Percentiles rank a stretch among this genome's conserved stretches.
Conservation (phyloP, 495 filamentous ascomycete species). For the Daldinia bambusicola region DNA sequence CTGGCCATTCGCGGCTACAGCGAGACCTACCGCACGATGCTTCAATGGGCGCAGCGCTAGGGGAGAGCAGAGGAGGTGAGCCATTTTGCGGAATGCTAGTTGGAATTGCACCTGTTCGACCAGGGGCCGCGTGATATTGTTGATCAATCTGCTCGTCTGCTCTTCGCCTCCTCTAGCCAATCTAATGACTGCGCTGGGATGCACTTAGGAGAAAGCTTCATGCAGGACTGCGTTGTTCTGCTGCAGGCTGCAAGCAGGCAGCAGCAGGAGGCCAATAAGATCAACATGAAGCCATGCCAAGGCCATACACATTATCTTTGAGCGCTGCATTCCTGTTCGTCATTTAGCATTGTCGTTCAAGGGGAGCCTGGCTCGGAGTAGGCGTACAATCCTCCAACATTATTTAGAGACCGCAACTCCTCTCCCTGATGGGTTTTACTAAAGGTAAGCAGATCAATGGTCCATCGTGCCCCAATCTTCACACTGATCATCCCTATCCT, state of each 20-base stretch:
- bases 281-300: conserved; percentile 12
- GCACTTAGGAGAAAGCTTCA: conserved; percentile 17
- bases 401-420: conserved; percentile 16
- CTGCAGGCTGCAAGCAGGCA: conserved; percentile 29
- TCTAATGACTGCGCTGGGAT: conserved; percentile 5
- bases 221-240: conserved; percentile 40
- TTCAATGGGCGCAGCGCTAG: neutral
- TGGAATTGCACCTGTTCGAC: neutral
- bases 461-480: neutral
- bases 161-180: conserved; percentile 20
- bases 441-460: conserved; percentile 1
- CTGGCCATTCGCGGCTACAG: neutral
- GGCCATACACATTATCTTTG: conserved; percentile 7
- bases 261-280: conserved; percentile 19
- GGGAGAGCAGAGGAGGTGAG: neutral
- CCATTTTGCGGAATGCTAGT: neutral
- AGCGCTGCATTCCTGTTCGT: conserved; percentile 11
- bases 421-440: conserved; percentile 7
- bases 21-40: neutral
- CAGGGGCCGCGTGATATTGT: conserved; percentile 9
- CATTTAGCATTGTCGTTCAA: conserved; percentile 3
- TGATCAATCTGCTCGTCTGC: conserved; percentile 5
- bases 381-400: conserved; percentile 1
- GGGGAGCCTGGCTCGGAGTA: conserved; percentile 1
- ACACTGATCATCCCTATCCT: conserved; percentile 1